Evolutionary conservation across 73 alveolate species (phyloP), one percentile per base, ranked within the genome.

Genomic region (Paraurostyla sp.): DNA sequence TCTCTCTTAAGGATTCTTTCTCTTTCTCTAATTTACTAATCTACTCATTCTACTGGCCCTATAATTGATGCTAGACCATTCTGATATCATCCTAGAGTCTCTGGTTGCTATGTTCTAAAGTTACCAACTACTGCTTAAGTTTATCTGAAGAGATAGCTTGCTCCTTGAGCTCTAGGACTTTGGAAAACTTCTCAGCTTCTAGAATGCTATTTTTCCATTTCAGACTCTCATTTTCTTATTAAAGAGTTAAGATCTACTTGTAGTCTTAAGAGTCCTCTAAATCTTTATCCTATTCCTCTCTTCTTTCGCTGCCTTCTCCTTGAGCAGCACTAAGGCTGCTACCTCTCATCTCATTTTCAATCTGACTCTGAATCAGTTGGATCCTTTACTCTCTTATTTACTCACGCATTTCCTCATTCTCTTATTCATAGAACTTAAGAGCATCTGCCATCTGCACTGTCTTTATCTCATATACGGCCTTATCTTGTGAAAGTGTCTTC

Each of bases 151-250:
- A 6, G 29, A 6, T 2, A 20, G 9, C 30, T 3, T 18, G 35
- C 4, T 73, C 69, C 46, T 50, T 73, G 1, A 50, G 4, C 20
- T 73, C 87, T 0, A 73, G 11, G 1, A 30, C 18, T 73, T 73
- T 73, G 51, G 68, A 30, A 0, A 73, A 50, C 35, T 73, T 73
- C 27, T 73, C 87, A 45, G 87, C 87, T 16, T 73, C 87, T 48
- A 73, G 7, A 48, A 73, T 73, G 33, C 68, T 50, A 27, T 45
- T 73, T 20, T 50, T 16, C 87, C 87, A 73, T 50, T 73, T 73
- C 23, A 73, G 51, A 30, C 29, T 20, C 6, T 23, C 32, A 45
- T 48, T 50, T 73, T 73, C 87, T 6, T 27, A 13, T 30, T 73
- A 48, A 45, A 73, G 87, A 73, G 41, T 71, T 11, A 73, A 35